phyloP scores from a whole-genome alignment of 2,329 filamentous ascomycete genomes.

The Pseudofabraea citricarpa region DNA sequence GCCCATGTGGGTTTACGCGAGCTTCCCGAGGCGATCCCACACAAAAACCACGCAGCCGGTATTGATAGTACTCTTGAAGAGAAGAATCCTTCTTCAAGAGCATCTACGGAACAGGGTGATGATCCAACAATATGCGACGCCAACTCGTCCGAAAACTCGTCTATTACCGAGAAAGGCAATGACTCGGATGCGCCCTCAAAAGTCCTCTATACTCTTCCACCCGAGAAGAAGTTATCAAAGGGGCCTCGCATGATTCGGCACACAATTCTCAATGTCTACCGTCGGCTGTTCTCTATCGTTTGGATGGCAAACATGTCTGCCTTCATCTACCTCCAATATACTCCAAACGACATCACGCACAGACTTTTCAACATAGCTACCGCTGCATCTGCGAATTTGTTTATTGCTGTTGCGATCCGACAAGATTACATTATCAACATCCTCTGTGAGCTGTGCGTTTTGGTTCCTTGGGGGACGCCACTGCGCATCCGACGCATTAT shows the following conservation, averaged over 20 bases:
- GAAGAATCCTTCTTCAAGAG: too few relatives aligned
- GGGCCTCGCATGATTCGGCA: not conserved
- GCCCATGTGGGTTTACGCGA: too few relatives aligned
- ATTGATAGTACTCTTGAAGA: too few relatives aligned
- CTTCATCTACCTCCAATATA: not conserved
- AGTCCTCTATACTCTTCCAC: not conserved
- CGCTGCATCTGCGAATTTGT: not conserved
- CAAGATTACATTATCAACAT: slow-evolving; percentile 47
- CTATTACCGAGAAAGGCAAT: not conserved
- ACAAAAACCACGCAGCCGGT: too few relatives aligned
- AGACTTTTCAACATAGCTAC: not conserved
- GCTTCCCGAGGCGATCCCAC: too few relatives aligned
- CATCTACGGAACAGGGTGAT: too few relatives aligned
- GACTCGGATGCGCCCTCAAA: not conserved
- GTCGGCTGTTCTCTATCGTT: not conserved
- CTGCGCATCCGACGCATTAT: slow-evolving; percentile 39
- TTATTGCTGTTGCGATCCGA: slow-evolving; percentile 28
- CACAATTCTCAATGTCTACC: not conserved
- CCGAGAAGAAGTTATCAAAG: not conserved
- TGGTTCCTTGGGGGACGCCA: slow-evolving; percentile 36
- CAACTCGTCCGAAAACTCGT: not conserved
- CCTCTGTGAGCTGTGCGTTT: slow-evolving; percentile 40
- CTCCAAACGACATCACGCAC: not conserved
- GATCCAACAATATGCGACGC: not conserved
- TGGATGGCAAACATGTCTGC: not conserved